Percentiles rank a stretch among this genome's conserved stretches.
phyloP scores from a whole-genome alignment of 352 stramenopile genomes.

The Globisporangium echinulatum region DNA sequence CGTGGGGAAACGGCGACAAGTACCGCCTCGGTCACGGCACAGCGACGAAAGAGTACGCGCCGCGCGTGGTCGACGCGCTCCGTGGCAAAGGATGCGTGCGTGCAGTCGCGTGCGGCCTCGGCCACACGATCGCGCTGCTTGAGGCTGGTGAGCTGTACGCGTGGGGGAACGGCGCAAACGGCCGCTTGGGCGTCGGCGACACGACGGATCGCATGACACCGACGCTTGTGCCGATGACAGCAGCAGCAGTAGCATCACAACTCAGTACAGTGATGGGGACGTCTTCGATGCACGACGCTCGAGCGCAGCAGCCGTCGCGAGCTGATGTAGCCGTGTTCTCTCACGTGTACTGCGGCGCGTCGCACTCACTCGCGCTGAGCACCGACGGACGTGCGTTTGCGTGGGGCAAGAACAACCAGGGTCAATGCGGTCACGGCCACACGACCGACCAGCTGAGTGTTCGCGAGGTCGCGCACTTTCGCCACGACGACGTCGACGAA shows the following conservation, averaged over 20 bases:
- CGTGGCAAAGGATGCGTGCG: slow-evolving; percentile 46
- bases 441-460: slow-evolving; percentile 63
- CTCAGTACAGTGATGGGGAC: background rate
- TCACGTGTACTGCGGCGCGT: slow-evolving; percentile 66
- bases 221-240: slow-evolving; percentile 14
- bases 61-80: slow-evolving; percentile 54
- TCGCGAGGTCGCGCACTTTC: slow-evolving; percentile 50
- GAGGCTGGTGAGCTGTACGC: slow-evolving; percentile 59
- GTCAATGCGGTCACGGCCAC: slow-evolving; percentile 73
- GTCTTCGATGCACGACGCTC: no score
- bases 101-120: slow-evolving; percentile 58
- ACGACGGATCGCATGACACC: slow-evolving; percentile 60
- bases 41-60: slow-evolving; percentile 64
- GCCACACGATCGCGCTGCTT: slow-evolving; percentile 59
- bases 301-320: background rate
- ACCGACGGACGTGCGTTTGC: slow-evolving; percentile 42
- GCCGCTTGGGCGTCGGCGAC: slow-evolving; percentile 72
- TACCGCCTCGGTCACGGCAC: slow-evolving; percentile 72
- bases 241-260: background rate
- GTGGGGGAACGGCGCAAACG: slow-evolving; percentile 86
- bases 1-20: slow-evolving; percentile 84
- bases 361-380: slow-evolving; percentile 65
- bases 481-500: slow-evolving; percentile 34
- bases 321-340: slow-evolving; percentile 12
- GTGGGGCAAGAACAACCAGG: slow-evolving; percentile 87